A percentile compares a stretch with the other conserved stretches of the same genome.
phyloP scores from a whole-genome alignment of 1,284 basidiomycete species.

The Schizopora paradoxa region DNA sequence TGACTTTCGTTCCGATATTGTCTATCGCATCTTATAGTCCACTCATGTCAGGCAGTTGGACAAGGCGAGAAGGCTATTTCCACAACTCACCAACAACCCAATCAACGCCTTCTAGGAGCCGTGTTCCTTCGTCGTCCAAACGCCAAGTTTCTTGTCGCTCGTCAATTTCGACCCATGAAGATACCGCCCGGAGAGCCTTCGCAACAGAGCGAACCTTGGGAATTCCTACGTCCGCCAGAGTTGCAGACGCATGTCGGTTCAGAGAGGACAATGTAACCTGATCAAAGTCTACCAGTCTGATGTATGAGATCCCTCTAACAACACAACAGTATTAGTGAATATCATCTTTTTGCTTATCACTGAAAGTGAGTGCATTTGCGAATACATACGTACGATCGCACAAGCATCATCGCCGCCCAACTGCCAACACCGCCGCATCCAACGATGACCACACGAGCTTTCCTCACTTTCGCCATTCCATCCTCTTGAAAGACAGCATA shows the following conservation, averaged over 20 bases:
- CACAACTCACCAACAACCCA: conserved; percentile 82
- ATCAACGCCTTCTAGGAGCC: conserved; percentile 73
- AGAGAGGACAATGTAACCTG: conserved; percentile 89
- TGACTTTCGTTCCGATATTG: conserved; percentile 93
- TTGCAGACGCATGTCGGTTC: conserved; percentile 93
- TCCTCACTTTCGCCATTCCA: conserved; percentile 76
- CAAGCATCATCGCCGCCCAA: conserved; percentile 93
- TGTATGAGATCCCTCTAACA: conserved; percentile 62
- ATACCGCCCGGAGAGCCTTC: conserved; percentile 67
- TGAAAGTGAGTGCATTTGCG: not conserved
- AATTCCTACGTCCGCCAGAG: conserved; percentile 85
- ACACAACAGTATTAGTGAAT: conserved; percentile 10
- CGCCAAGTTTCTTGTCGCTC: conserved; percentile 80
- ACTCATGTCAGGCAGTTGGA: conserved; percentile 15
- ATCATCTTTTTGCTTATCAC: not conserved
- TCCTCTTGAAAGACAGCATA: conserved; percentile 94
- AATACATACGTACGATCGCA: conserved; percentile 61
- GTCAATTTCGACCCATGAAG: conserved; percentile 74
- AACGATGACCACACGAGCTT: conserved; percentile 79
- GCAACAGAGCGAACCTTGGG: conserved; percentile 89
- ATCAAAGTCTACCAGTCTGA: conserved; percentile 85
- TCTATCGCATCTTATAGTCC: conserved; percentile 79
- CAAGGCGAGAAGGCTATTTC: too few species aligned
- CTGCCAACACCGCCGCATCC: conserved; percentile 97
- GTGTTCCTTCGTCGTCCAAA: conserved; percentile 65